phyloP scores from a whole-genome alignment of 257 asterid genomes.

The Paulownia fortunei region DNA sequence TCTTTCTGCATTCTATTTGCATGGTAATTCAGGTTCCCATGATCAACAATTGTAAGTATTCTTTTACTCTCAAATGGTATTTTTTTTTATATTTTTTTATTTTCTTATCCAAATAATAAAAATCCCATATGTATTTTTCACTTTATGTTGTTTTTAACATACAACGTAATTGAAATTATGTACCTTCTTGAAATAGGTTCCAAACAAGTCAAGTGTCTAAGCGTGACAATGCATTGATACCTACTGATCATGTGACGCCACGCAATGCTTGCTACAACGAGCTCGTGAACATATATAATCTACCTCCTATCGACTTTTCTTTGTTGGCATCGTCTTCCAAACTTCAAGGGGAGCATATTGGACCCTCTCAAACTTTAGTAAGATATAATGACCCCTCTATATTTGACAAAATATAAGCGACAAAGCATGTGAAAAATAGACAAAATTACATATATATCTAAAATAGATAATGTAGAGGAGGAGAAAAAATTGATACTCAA shows the following conservation, averaged over 20 bases:
- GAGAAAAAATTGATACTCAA: background rate
- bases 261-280: background rate
- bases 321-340: background rate
- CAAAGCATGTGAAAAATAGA: background rate
- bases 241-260: background rate
- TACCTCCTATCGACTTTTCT: background rate
- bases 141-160: background rate
- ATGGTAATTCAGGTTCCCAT: background rate
- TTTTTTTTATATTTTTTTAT: background rate
- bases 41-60: conserved; percentile 32
- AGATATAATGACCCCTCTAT: background rate
- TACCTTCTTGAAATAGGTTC: background rate
- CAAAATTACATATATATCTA: background rate
- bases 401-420: background rate
- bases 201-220: background rate
- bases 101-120: background rate
- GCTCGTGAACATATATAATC: conserved; percentile 5
- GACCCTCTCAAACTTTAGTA: conserved; percentile 28
- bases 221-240: too few relatives aligned
- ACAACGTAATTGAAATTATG: background rate
- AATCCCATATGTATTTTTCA: background rate
- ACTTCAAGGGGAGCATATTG: conserved; percentile 10
- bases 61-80: background rate
- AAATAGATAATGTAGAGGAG: too few relatives aligned
- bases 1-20: conserved; percentile 5